Base-by-base conservation (phyloP, 495 filamentous ascomycete genomes). In the Podospora tetraspora region DNA sequence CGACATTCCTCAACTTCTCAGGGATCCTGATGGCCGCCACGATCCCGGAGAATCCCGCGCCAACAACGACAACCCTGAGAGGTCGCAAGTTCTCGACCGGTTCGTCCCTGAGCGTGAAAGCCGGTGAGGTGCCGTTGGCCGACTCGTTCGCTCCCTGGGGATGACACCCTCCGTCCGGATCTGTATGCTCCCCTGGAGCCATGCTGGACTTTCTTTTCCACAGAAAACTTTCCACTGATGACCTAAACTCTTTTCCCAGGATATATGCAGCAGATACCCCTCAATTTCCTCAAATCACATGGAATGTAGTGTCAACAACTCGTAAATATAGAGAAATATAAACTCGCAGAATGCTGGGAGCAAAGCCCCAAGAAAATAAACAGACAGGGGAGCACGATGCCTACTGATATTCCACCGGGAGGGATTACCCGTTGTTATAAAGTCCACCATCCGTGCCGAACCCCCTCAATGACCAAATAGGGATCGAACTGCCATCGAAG, bases 41-140 rank as follows among this genome's bases (percentile, higher is more conserved):
- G 25, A 86, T 85, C 1, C 84, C 84, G 2, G 81, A 83, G 64
- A 78, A 83, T 9, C 83, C 83, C 34, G 83, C 82, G 8, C 83
- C 83, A 57, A 85, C 77, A 1, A 83, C 77, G 10, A 82, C 70
- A 21, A 84, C 83, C 64, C 79, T 81, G 24, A 85, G 68, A 7
- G 79, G 81, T 24, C 82, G 72, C 1, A 79, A 69, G 57, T 81
- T 79, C 66, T 85, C 83, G n/a, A 85, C 67, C 13, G 79, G 75
- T 4, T 66, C 72, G 25, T 81, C 74, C 62, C 82, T 83, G 58
- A 83, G 69, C 5, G 71, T 70, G 34, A 82, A 79, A 0, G 25
- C 34, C 2, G 43, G 43, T 8, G 19, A n/a, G 43, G 43, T n/a
- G 43, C 66, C 25, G 16, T 27, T 37, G 19, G 24, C 1, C 7